A percentile compares a stretch with the other conserved stretches of the same genome.
Evolutionary conservation across 441 rosid genomes (phyloP).

Genomic region (Syzygium malaccense): DNA sequence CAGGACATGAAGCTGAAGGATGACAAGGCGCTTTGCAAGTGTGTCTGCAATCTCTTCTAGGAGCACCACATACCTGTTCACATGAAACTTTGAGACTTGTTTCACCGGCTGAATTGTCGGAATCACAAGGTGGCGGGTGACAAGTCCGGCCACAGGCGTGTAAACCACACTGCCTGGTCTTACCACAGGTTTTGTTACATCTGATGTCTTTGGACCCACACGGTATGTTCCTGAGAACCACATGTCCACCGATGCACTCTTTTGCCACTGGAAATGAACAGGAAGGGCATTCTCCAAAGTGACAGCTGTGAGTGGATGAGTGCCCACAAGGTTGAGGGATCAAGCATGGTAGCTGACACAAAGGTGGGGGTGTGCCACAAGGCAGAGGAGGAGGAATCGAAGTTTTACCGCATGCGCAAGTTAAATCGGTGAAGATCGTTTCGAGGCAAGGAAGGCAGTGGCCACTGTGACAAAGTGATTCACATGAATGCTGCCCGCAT

Average conservation of each 20-base stretch:
- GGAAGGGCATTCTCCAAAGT: constrained; percentile 97
- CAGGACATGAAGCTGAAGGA: constrained; percentile 82
- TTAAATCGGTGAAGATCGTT: constrained; percentile 82
- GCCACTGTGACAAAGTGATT: constrained; percentile 89
- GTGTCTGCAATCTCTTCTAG: constrained; percentile 92
- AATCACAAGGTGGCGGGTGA: constrained; percentile 80
- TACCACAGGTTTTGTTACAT: constrained; percentile 95
- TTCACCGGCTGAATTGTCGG: constrained; percentile 23
- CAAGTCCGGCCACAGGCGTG: constrained; percentile 95
- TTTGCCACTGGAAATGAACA: constrained; percentile 92
- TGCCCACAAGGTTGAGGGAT: constrained; percentile 90
- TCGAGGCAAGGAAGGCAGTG: constrained; percentile 98
- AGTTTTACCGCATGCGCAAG: constrained; percentile 92
- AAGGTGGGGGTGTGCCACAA: constrained; percentile 88
- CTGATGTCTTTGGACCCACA: constrained; percentile 95
- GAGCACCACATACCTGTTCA: constrained; percentile 95
- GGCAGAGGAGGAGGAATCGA: constrained; percentile 97
- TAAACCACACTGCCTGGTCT: constrained; percentile 91
- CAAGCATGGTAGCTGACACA: constrained; percentile 83
- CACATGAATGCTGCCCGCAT: constrained; percentile 94
- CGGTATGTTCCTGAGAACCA: constrained; percentile 91
- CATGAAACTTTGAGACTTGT: constrained; percentile 58
- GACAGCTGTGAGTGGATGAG: constrained; percentile 88
- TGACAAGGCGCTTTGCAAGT: constrained; percentile 81
- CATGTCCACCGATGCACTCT: constrained; percentile 96